Evolutionary conservation across 768 basidiomycete genomes (phyloP), one percentile per base, ranked within the genome.

Genomic region (Solioccasus polychromus): DNA sequence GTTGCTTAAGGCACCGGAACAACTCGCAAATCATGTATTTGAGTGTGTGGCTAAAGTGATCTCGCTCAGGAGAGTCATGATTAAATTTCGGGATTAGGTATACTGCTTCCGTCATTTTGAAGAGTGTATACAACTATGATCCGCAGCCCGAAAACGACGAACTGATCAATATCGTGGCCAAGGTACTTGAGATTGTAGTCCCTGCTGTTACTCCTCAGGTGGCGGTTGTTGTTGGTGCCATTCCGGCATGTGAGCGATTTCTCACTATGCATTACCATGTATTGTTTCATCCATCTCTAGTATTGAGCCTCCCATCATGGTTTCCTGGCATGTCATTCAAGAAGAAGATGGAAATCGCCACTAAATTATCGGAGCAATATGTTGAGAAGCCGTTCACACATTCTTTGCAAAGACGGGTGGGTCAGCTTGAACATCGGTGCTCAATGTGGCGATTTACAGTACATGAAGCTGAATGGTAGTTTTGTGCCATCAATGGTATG

Each of bases 1-100:
- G 7, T 51, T 73, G 12, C 30, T 69, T 2, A 59, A 62, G n/a
- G 36, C 57, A 6, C 66, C 69, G 28, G 64, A 67, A 14, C 50
- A 61, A 35, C 49, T 68, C 24, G 35, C 58, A 7, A 59, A 58
- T 10, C 66, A 68, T 38, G 38, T 69, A 7, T 55, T 60, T 17
- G 62, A 68, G 73, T 53, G 18, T 4, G 48, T 42, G 11, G 5
- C 23, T 2, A 8, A 35, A 3, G 3, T 9, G 1, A 28, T 18
- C 17, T 8, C 12, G 2, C 15, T 29, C 14, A 5, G 14, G 4
- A 28, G n/a, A 12, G 8, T 3, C 11, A 20, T 14, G 15, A 20
- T 18, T 42, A 8, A 35, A 23, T 22, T 1, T n/a, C 1, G 4
- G n/a, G 2, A 12, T 15, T 5, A 52, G 53, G 8, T 52, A 48